phyloP scores from a whole-genome alignment of 768 basidiomycete genomes.

The Suillus hirtellus region DNA sequence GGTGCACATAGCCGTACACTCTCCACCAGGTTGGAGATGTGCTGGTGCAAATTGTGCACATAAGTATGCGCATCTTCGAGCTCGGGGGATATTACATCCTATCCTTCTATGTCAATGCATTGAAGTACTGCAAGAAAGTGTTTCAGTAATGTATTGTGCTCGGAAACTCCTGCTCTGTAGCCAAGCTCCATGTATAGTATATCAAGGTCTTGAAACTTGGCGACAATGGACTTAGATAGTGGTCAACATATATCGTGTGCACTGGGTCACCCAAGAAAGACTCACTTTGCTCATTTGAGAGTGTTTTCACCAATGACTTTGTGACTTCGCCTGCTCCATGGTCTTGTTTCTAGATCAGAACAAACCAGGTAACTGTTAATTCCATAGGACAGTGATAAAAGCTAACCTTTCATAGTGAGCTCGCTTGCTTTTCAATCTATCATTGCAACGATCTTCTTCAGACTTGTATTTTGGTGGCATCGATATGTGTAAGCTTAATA shows the following conservation, averaged over 20 bases:
- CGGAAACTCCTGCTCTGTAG: not conserved
- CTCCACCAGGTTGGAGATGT: not conserved
- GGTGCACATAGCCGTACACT: too few relatives aligned
- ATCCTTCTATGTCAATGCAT: not conserved
- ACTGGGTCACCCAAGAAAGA: not conserved
- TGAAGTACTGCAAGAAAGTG: not conserved
- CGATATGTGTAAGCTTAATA: too few relatives aligned
- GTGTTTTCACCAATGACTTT: not conserved
- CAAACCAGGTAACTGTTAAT: too few relatives aligned
- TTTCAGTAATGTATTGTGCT: not conserved
- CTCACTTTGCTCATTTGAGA: not conserved
- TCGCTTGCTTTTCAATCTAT: not conserved
- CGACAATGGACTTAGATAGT: not conserved
- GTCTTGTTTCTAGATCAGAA: not conserved
- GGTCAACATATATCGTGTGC: too few relatives aligned
- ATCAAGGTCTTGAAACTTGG: not conserved
- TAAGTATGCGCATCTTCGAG: not conserved
- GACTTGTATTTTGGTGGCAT: not conserved
- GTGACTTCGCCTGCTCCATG: not conserved
- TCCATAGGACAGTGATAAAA: not conserved
- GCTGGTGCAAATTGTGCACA: not conserved
- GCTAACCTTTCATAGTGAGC: not conserved
- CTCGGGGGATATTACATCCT: not conserved
- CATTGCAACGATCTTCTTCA: not conserved
- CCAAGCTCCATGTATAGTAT: not conserved